These are phyloP conservation scores for Coemansia pectinata DNA, from an alignment of 192 early-diverging fungal species.

Conservation along the genomic window DNA sequence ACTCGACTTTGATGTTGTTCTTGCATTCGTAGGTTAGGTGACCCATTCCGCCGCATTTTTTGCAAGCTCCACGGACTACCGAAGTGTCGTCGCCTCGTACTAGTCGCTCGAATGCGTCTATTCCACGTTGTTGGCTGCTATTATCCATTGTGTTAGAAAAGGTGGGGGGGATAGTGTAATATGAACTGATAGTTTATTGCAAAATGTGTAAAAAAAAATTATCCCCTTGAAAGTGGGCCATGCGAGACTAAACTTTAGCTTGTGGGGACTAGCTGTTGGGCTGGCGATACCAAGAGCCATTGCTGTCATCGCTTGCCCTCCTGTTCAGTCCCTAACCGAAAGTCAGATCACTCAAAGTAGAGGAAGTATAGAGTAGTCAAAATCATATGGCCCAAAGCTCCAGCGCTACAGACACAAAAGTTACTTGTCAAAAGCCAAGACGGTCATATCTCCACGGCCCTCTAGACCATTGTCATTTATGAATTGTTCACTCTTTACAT, in stretches of 20 bases:
- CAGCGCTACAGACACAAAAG: too few species aligned
- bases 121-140: constrained; percentile 38
- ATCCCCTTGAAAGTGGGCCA: not conserved
- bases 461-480: too few species aligned
- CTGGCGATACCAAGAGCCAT: not conserved
- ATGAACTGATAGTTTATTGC: not conserved
- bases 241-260: not conserved
- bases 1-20: constrained; percentile 40
- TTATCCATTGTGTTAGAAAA: not conserved
- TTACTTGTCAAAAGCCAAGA: too few species aligned
- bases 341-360: too few species aligned
- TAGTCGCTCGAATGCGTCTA: constrained; percentile 55
- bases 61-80: constrained; percentile 42
- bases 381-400: too few species aligned
- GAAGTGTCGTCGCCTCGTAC: constrained; percentile 28
- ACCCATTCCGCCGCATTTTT: constrained; percentile 53
- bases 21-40: constrained; percentile 57
- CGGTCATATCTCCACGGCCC: too few species aligned
- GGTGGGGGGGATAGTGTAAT: too few species aligned
- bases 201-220: not conserved
- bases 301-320: too few species aligned
- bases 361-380: too few species aligned
- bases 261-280: not conserved
- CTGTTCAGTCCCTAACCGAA: too few species aligned
- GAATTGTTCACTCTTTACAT: too few species aligned